Percentiles rank a stretch among this genome's conserved stretches.
Conservation (phyloP, 1,284 basidiomycete genomes). For the Xerocomus amazonicus region DNA sequence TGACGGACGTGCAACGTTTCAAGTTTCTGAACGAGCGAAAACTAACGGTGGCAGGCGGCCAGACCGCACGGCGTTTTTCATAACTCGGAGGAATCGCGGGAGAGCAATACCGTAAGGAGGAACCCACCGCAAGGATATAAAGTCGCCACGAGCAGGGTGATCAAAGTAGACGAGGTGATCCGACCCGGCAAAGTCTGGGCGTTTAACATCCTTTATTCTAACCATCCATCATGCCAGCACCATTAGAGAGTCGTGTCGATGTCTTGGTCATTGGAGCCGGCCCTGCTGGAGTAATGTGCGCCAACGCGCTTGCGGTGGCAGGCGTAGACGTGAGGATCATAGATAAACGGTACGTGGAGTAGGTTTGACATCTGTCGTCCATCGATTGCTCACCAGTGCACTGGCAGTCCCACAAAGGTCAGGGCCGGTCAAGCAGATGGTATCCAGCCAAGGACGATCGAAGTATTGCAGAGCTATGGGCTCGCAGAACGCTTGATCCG, state of each 20-base stretch:
- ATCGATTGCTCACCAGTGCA: background rate
- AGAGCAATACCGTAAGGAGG: too few species aligned
- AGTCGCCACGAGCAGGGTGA: too few species aligned
- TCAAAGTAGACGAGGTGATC: too few species aligned
- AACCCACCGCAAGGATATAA: too few species aligned
- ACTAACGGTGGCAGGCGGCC: too few species aligned
- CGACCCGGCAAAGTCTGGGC: too few species aligned
- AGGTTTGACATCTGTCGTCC: background rate
- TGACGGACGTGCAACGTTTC: too few species aligned
- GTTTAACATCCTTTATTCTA: background rate
- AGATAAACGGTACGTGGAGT: constrained; percentile 53
- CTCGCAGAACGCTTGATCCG: constrained; percentile 59
- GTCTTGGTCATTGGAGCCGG: constrained; percentile 57
- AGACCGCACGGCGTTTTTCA: too few species aligned
- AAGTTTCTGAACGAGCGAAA: too few species aligned
- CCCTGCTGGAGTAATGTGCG: constrained; percentile 60
- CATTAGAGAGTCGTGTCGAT: constrained; percentile 41
- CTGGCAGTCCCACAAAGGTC: constrained; percentile 50
- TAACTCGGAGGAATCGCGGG: too few species aligned
- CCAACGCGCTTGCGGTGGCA: constrained; percentile 56
- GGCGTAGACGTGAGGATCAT: constrained; percentile 62
- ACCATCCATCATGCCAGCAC: constrained; percentile 6
- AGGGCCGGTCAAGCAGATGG: constrained; percentile 75
- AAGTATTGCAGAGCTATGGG: constrained; percentile 79
- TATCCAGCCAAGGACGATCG: constrained; percentile 73